These are phyloP conservation scores for Epichloe hybrida DNA, from an alignment of 2,329 filamentous ascomycete genomes.

Conservation along the genomic window DNA sequence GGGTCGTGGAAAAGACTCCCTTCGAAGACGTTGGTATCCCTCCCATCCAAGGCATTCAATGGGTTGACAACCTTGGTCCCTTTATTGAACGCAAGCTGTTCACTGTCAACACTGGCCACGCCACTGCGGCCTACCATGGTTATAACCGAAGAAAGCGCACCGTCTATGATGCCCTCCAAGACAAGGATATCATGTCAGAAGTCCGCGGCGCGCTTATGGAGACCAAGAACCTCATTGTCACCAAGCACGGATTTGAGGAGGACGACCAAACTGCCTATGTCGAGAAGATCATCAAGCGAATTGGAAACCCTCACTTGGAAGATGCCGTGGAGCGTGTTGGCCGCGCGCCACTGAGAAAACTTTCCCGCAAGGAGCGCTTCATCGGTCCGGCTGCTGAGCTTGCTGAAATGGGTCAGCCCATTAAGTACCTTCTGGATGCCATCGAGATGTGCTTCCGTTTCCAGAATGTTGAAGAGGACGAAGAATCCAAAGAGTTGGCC, in stretches of 20 bases:
- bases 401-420: constrained; percentile 63
- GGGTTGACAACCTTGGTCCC: constrained; percentile 79
- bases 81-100: constrained; percentile 99
- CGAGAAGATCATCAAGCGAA: constrained; percentile 80
- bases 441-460: constrained; percentile 90
- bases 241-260: constrained; percentile 68
- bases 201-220: constrained; percentile 72
- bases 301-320: constrained; percentile 85
- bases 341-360: constrained; percentile 84
- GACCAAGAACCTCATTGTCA: constrained; percentile 73
- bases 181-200: constrained; percentile 64
- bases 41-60: constrained; percentile 76
- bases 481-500: constrained; percentile 76
- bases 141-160: constrained; percentile 75
- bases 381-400: constrained; percentile 83
- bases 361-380: constrained; percentile 90
- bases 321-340: constrained; percentile 92
- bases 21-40: constrained; percentile 57
- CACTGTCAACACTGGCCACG: constrained; percentile 97
- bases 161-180: constrained; percentile 77
- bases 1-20: constrained; percentile 83
- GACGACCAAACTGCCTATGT: constrained; percentile 77
- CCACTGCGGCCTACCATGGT: constrained; percentile 90
- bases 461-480: constrained; percentile 85
- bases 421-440: constrained; percentile 62